These are phyloP conservation scores for Saraca asoca DNA, from an alignment of 331 rosid species.

Conservation along the genomic window DNA sequence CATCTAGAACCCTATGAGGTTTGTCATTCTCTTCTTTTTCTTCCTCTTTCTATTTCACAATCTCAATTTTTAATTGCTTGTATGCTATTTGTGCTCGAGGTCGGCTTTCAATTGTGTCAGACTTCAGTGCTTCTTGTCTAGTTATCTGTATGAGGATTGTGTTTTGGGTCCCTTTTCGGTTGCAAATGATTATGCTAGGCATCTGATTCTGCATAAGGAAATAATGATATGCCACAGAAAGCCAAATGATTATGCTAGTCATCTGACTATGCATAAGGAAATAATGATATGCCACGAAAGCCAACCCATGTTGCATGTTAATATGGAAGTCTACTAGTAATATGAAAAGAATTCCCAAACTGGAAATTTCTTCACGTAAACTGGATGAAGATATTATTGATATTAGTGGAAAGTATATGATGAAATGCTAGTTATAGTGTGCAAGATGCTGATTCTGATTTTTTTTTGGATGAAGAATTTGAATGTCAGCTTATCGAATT, in stretches of 20 bases:
- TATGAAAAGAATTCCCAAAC: not conserved
- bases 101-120: conserved; percentile 24
- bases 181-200: no score
- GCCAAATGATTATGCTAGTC: conserved; percentile 19
- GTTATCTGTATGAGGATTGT: not conserved
- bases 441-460: conserved; percentile 28
- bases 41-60: conserved; percentile 11
- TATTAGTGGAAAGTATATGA: not conserved
- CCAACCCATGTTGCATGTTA: no score
- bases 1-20: conserved; percentile 72
- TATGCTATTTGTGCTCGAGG: not conserved
- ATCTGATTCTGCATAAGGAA: conserved; percentile 7
- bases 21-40: conserved; percentile 31
- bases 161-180: conserved; percentile 1
- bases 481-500: conserved; percentile 59
- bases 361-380: not conserved
- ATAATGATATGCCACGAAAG: not conserved
- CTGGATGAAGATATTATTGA: conserved; percentile 1
- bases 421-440: conserved; percentile 5
- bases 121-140: not conserved
- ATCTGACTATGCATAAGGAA: conserved; percentile 14
- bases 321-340: not conserved
- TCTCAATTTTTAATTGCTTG: not conserved
- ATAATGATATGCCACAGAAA: not conserved
- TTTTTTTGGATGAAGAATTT: conserved; percentile 62